Conservation (phyloP, 352 stramenopile genomes). For the Globisporangium orthogonon region DNA sequence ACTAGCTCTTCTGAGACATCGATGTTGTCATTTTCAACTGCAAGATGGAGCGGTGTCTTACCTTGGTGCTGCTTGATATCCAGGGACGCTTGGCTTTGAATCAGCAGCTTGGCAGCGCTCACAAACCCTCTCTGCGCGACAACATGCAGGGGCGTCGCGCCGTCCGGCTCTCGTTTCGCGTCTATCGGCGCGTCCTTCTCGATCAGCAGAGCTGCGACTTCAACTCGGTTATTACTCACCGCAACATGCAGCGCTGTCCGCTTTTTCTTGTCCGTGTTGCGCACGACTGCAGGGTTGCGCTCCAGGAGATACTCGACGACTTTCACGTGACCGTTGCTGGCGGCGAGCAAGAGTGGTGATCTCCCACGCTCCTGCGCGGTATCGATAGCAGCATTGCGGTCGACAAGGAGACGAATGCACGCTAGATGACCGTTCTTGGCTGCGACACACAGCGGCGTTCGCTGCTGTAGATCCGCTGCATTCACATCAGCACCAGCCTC, state of each 20-base stretch:
- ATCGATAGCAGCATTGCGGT: background rate
- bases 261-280: constrained; percentile 1
- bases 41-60: constrained; percentile 1
- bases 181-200: background rate
- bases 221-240: background rate
- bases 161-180: background rate
- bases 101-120: background rate
- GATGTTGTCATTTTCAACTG: background rate
- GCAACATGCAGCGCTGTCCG: constrained; percentile 3
- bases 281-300: background rate
- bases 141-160: constrained; percentile 1
- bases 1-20: background rate
- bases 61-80: constrained; percentile 2
- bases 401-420: background rate
- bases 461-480: background rate
- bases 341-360: constrained; percentile 4
- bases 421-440: constrained; percentile 3
- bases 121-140: background rate
- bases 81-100: background rate
- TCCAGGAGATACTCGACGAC: constrained; percentile 3
- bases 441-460: constrained; percentile 2
- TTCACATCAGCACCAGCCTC: background rate
- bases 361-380: background rate
- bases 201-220: constrained; percentile 1
- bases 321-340: constrained; percentile 2